Base-by-base conservation (phyloP, 148 eudicot species). In the Amaranthus hypochondriacus region DNA sequence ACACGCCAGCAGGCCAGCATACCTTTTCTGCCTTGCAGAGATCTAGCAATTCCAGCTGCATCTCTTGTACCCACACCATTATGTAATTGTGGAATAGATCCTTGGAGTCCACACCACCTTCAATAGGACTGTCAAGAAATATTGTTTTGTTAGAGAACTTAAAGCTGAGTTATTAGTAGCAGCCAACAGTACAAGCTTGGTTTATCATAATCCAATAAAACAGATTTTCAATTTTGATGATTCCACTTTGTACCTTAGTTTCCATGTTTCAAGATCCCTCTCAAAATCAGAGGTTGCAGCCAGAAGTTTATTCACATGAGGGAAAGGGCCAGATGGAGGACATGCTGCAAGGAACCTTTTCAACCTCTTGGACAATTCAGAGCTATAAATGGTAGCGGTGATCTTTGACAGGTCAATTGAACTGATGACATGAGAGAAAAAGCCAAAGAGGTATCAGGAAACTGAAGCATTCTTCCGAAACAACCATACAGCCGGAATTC, bases 11-110 rank as follows among this genome's bases (percentile, higher is more conserved):
- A 63, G 4, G 48, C 9, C 2, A 47, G 39, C 78, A 87, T 79
- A 91, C 95, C 95, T 92, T 92, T 78, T 92, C 97, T 61, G 88
- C 92, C 81, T 86, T 92, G 84, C 92, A 90, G 69, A 84, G 83
- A 10, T 92, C 92, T 64, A 92, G 89, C 63, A 92, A 62, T 68
- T 68, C 82, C 58, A 92, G 87, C 75, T 92, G 88, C 90, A 92
- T 83, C 70, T 90, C 97, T 74, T 92, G 85, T 71, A 92, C 83
- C 97, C 97, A 92, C 21, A 90, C 87, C 91, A 88, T 88, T 70
- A 92, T 90, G 74, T 92, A 92, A 69, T 80, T 74, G 53, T 90
- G 87, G 81, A 71, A 92, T 80, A 92, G 81, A 69, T 83, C 77
- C 75, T 85, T 85, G 2, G 92, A 83, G 76, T 88, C 83, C n/a